phyloP scores from a whole-genome alignment of 2,329 filamentous ascomycete genomes.

The Aspergillus sp. region DNA sequence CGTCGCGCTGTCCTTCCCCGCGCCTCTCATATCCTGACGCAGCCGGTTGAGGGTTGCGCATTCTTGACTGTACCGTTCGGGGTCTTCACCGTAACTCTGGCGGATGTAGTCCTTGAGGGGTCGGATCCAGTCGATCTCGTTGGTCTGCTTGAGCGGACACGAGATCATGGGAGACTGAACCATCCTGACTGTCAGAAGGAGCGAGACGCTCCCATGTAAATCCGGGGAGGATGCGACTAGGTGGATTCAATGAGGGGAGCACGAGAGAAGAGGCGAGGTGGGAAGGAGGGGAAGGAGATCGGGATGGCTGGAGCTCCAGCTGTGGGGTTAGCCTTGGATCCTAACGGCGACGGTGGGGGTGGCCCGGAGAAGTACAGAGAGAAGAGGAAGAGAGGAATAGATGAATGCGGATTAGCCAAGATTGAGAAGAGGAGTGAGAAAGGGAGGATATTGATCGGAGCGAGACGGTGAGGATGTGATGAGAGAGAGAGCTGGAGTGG shows the following conservation, averaged over 20 bases:
- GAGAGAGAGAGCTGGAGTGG: background rate
- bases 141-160: conserved; percentile 86
- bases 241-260: background rate
- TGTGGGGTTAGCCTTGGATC: background rate
- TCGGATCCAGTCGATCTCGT: conserved; percentile 96
- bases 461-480: background rate
- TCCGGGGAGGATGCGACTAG: conserved; percentile 5
- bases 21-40: conserved; percentile 96
- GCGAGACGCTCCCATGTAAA: conserved; percentile 36
- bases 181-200: conserved; percentile 52
- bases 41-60: conserved; percentile 90
- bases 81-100: conserved; percentile 91
- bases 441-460: background rate
- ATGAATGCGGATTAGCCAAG: background rate
- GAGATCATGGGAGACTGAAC: conserved; percentile 93
- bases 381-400: background rate
- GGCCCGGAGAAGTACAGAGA: background rate
- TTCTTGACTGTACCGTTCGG: conserved; percentile 92
- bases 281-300: conserved; percentile 1
- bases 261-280: background rate
- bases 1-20: conserved; percentile 92
- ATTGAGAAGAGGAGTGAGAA: background rate
- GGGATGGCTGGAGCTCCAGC: conserved; percentile 1
- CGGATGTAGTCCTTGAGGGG: conserved; percentile 93
- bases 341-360: background rate